Evolutionary conservation across 306 rosid genomes (phyloP), one percentile per base, ranked within the genome.

Genomic region (Lathyrus tuberosus): DNA sequence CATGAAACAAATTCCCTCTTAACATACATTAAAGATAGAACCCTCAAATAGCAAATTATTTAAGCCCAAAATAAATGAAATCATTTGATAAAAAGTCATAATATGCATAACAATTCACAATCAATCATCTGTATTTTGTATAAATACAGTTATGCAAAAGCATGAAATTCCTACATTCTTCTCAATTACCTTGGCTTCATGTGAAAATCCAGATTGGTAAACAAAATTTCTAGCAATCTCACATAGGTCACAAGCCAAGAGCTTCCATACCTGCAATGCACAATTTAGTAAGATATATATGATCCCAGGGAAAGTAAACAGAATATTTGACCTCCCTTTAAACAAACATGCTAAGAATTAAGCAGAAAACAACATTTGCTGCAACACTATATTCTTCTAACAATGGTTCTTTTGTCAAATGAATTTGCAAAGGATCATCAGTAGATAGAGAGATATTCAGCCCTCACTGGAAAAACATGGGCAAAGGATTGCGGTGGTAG

Each of bases 151-250:
- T 20, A 3, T 33, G 10, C 24, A 28, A 64, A 69, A 48, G 43
- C 31, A 38, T 17, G 15, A 4, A 57, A 56, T 54, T 52, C 47
- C 63, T 37, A 30, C 48, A 10, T 61, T 53, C 52, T 59, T 22
- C 67, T 22, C 62, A 63, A 54, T 75, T 81, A 91, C 97, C 97
- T 91, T 91, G 8, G 86, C 84, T 42, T 30, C 77, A 76, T 84
- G 94, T 46, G 97, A 81, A 79, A 91, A 91, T 71, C 97, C 97
- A 68, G 97, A 91, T 64, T 91, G 97, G 72, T 91, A 89, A 33
- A 91, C 97, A 58, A 94, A 89, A 72, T 91, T 89, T 78, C 97
- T 82, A 20, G 91, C 97, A 61, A 91, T 85, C 81, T 91, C 91
- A 17, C 97, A 91, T 43, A 91, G 62, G 72, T 91, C 96, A 76